A percentile compares a stretch with the other conserved stretches of the same genome.
phyloP scores from a whole-genome alignment of 768 basidiomycete genomes.

The Sporobolomyces pararoseus region DNA sequence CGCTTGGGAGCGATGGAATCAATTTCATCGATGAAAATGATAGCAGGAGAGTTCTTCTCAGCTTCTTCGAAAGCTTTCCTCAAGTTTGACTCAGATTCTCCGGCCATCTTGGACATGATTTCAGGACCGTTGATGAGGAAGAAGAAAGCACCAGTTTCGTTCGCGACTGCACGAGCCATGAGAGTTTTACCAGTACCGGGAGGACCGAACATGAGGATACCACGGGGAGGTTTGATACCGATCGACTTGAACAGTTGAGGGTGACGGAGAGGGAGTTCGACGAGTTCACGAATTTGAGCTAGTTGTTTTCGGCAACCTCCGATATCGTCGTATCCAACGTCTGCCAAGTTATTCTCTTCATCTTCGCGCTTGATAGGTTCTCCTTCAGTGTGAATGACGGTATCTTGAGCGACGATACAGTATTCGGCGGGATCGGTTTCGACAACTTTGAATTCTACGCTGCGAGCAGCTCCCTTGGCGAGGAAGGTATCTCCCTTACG shows the following conservation, averaged over 20 bases:
- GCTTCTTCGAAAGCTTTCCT: slow-evolving; percentile 99
- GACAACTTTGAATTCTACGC: slow-evolving; percentile 92
- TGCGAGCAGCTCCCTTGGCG: slow-evolving; percentile 87
- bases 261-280: slow-evolving; percentile 94
- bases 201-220: slow-evolving; percentile 97
- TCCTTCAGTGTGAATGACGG: slow-evolving; percentile 96
- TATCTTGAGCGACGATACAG: slow-evolving; percentile 98
- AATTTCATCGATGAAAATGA: slow-evolving; percentile 99
- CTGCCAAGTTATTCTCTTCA: slow-evolving; percentile 91
- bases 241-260: slow-evolving; percentile 99
- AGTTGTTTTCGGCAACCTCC: slow-evolving; percentile 99
- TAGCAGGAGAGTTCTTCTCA: slow-evolving; percentile 98
- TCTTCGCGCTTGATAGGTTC: slow-evolving; percentile 98
- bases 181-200: slow-evolving; percentile 99
- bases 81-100: slow-evolving; percentile 94
- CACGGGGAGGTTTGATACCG: slow-evolving; percentile 98
- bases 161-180: slow-evolving; percentile 98
- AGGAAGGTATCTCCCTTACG: slow-evolving; percentile 99
- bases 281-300: slow-evolving; percentile 98
- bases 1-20: slow-evolving; percentile 99
- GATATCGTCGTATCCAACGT: slow-evolving; percentile 98
- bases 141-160: slow-evolving; percentile 99
- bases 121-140: slow-evolving; percentile 99
- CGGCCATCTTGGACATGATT: slow-evolving; percentile 99
- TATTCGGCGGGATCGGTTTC: slow-evolving; percentile 97